These are phyloP conservation scores for Syncephalastrum racemosum DNA, from an alignment of 371 early-diverging fungal genomes.

Conservation along the genomic window DNA sequence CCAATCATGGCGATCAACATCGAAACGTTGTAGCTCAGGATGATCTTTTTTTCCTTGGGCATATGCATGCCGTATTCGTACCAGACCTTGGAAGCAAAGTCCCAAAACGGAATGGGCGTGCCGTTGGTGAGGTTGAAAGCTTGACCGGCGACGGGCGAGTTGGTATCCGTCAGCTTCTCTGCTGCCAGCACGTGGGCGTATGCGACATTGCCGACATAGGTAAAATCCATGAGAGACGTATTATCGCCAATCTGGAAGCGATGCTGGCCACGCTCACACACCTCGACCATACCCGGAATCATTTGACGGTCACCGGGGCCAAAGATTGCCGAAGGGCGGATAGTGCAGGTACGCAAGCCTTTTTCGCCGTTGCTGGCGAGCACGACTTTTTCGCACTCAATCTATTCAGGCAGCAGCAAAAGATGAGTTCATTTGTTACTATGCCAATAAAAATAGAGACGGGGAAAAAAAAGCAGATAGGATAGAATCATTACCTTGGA, in stretches of 20 bases:
- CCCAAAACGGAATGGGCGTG: constrained; percentile 92
- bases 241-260: constrained; percentile 88
- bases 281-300: constrained; percentile 77
- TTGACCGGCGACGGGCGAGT: constrained; percentile 57
- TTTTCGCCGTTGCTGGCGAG: constrained; percentile 73
- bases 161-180: constrained; percentile 60
- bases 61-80: constrained; percentile 50
- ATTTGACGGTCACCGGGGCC: constrained; percentile 90
- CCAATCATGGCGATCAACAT: constrained; percentile 54
- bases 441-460: too few relatives aligned
- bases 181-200: constrained; percentile 89
- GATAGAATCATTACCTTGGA: constrained; percentile 65
- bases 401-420: constrained; percentile 25
- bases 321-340: constrained; percentile 92
- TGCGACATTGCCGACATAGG: constrained; percentile 93
- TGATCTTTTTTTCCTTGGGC: constrained; percentile 45
- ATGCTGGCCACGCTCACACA: constrained; percentile 70
- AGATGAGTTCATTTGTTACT: too few relatives aligned
- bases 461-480: too few relatives aligned
- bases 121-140: constrained; percentile 93
- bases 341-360: constrained; percentile 72
- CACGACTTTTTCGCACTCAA: constrained; percentile 82
- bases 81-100: constrained; percentile 74
- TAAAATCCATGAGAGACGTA: constrained; percentile 85
- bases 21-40: constrained; percentile 46